These are phyloP conservation scores for Cucumis cinereus DNA, from an alignment of 306 rosid genomes.

Conservation along the genomic window DNA sequence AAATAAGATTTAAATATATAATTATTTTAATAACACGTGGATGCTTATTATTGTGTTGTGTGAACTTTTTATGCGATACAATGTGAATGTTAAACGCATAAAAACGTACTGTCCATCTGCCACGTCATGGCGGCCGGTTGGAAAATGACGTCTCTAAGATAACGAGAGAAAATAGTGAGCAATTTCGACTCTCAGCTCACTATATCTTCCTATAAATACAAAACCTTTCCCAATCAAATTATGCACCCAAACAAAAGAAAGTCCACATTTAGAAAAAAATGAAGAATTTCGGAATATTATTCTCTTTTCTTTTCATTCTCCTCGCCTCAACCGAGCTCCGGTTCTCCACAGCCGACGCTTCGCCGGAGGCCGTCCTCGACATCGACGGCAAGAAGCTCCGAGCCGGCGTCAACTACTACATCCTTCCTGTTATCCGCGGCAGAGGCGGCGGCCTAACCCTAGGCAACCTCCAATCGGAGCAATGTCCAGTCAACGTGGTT, in stretches of 20 bases:
- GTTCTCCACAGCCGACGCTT: slow-evolving; percentile 12
- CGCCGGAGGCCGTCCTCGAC: slow-evolving; percentile 34
- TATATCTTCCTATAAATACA: background rate
- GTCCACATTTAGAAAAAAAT: background rate
- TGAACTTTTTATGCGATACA: no score
- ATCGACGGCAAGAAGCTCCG: slow-evolving; percentile 20
- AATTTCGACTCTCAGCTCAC: background rate
- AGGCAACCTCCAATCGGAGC: slow-evolving; percentile 17
- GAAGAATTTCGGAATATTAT: background rate
- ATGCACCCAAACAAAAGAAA: background rate
- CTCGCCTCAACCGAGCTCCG: background rate
- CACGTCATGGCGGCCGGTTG: no score
- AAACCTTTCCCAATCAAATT: background rate
- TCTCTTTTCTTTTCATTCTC: background rate
- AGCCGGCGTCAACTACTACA: slow-evolving; percentile 18
- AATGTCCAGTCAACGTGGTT: slow-evolving; percentile 36
- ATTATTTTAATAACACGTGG: no score
- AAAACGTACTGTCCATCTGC: no score
- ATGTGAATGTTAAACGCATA: no score
- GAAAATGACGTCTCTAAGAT: background rate
- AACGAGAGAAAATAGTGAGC: background rate
- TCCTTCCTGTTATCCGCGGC: slow-evolving; percentile 31
- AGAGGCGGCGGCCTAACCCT: slow-evolving; percentile 37
- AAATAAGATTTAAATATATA: no score
- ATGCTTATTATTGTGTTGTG: no score